phyloP scores from a whole-genome alignment of 129 eudicot genomes.

The Saussurea involucrata region DNA sequence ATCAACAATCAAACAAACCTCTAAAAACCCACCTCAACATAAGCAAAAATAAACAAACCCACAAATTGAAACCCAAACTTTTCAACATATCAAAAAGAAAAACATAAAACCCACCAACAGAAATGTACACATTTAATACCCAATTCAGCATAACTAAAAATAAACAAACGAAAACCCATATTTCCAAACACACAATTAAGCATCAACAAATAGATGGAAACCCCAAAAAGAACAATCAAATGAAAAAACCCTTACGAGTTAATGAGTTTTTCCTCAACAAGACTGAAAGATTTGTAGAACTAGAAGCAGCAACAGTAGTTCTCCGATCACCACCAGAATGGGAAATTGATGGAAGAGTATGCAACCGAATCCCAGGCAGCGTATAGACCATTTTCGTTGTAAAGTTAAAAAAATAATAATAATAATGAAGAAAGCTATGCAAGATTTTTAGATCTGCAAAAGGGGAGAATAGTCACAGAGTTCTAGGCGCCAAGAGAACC shows the following conservation, averaged over 20 bases:
- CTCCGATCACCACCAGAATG: conserved; percentile 34
- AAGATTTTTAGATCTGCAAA: conserved; percentile 10
- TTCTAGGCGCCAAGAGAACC: conserved; percentile 51
- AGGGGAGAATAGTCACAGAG: conserved; percentile 8
- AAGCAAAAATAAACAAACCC: not conserved
- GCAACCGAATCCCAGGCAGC: conserved; percentile 58
- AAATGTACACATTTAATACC: not conserved
- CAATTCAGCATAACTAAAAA: not conserved
- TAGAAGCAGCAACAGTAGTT: conserved; percentile 20
- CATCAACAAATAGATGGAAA: not conserved
- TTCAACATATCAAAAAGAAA: not conserved
- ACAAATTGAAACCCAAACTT: not conserved
- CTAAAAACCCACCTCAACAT: not conserved
- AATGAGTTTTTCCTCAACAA: conserved; percentile 33
- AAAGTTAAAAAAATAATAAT: not conserved
- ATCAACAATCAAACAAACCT: conserved; percentile 5
- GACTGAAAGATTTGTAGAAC: conserved; percentile 17
- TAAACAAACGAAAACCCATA: conserved; percentile 1
- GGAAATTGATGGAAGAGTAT: conserved; percentile 47
- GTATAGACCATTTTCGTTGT: conserved; percentile 53
- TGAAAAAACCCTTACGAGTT: conserved; percentile 33
- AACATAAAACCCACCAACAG: not conserved
- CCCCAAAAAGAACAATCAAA: not conserved
- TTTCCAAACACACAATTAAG: not conserved
- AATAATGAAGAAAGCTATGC: not conserved